Percentiles rank a stretch among this genome's conserved stretches.
These are phyloP conservation scores for Cercophora scortea DNA, from an alignment of 495 filamentous ascomycete species.

Conservation along the genomic window DNA sequence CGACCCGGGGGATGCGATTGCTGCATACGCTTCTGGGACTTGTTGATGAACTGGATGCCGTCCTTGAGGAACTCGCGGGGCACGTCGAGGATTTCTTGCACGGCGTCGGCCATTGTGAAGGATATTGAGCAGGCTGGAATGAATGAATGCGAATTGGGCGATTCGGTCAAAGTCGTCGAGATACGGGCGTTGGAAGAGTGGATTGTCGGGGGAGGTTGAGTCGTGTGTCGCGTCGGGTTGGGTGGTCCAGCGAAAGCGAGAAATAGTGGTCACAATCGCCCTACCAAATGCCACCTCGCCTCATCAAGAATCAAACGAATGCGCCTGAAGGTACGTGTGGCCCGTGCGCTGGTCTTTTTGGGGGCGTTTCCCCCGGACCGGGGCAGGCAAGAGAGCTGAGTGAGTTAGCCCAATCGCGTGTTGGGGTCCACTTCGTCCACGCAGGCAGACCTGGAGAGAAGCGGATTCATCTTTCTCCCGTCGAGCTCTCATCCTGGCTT, in stretches of 20 bases:
- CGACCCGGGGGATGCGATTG: background rate
- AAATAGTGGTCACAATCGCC: conserved; percentile 10
- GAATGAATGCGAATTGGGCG: conserved; percentile 1
- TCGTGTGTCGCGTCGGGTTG: conserved; percentile 1
- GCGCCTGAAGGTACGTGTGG: background rate
- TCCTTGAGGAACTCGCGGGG: conserved; percentile 77
- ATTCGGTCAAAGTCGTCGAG: background rate
- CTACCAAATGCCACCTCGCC: conserved; percentile 16
- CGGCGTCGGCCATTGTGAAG: conserved; percentile 59
- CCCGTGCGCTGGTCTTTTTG: background rate
- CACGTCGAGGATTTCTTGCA: conserved; percentile 74
- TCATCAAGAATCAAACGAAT: background rate
- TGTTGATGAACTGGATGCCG: conserved; percentile 72
- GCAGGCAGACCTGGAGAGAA: background rate
- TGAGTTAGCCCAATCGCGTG: background rate
- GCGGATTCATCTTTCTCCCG: background rate
- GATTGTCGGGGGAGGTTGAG: background rate
- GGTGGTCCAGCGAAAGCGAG: background rate
- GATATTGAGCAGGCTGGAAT: conserved; percentile 1
- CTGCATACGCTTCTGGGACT: conserved; percentile 73
- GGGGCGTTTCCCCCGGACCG: background rate
- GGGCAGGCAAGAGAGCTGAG: background rate
- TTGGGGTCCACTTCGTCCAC: background rate
- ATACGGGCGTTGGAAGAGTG: background rate
- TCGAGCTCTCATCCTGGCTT: background rate